Evolutionary conservation across 2,329 filamentous ascomycete species (phyloP).

Genomic region (Trichophyton verrucosum): DNA sequence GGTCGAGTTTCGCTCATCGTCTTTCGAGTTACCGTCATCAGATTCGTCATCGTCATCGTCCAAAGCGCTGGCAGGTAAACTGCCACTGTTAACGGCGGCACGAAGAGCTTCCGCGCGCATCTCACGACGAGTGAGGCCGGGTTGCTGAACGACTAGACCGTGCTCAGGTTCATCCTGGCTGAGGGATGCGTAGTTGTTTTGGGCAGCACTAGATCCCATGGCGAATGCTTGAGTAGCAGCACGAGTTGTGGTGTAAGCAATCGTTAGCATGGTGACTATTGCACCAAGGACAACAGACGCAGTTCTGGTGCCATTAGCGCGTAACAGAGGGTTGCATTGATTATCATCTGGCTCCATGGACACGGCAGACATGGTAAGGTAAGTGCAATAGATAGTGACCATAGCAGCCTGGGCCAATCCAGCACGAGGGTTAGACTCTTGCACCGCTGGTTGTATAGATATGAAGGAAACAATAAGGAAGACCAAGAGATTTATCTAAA

Average conservation of each 20-base stretch:
- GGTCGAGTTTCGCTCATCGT: conserved; percentile 78
- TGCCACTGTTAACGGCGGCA: conserved; percentile 78
- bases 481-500: conserved; percentile 66
- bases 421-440: conserved; percentile 84
- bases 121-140: conserved; percentile 57
- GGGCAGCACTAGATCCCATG: conserved; percentile 39
- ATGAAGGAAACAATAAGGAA: conserved; percentile 69
- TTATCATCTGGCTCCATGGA: conserved; percentile 97
- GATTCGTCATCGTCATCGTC: conserved; percentile 55
- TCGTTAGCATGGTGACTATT: conserved; percentile 89
- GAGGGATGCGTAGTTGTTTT: conserved; percentile 43
- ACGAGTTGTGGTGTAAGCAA: conserved; percentile 93
- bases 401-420: conserved; percentile 95
- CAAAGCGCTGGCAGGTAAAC: conserved; percentile 78
- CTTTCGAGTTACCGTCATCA: conserved; percentile 49
- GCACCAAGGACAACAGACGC: conserved; percentile 87
- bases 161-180: conserved; percentile 66
- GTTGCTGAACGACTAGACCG: conserved; percentile 77
- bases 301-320: conserved; percentile 72
- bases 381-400: conserved; percentile 96
- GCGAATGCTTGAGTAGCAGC: conserved; percentile 75
- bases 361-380: conserved; percentile 93
- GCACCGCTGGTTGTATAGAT: conserved; percentile 79
- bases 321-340: conserved; percentile 81
- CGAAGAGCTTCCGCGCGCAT: conserved; percentile 89